Base-by-base conservation (phyloP, 768 basidiomycete genomes). In the Gloeophyllum trabeum region DNA sequence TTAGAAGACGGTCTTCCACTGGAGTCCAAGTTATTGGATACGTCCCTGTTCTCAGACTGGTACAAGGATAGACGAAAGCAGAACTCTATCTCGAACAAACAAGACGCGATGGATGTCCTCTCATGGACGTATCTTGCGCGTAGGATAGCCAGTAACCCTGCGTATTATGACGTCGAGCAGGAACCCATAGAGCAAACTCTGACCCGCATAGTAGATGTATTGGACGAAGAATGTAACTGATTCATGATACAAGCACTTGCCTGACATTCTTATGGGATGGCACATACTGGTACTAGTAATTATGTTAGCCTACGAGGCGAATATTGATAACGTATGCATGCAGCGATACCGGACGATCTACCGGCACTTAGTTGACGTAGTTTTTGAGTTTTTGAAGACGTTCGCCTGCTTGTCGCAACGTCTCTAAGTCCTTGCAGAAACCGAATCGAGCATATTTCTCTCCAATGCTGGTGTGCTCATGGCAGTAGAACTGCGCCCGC, bases 351-450 rank as follows among this genome's bases (percentile, higher is more conserved):
- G 26, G 38, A 39, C n/a, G n/a, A n/a, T n/a, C n/a, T 37, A 44
- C 30, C 42, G 20, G 36, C 36, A 37, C 10, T 6, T 51, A 53
- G 30, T 47, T 43, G 24, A 81, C 61, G 61, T 72, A 94, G 43
- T 87, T 74, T 54, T 73, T 76, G 49, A 99, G 64, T 19, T 64
- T 66, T 58, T 81, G 71, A 16, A 99, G 64, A n/a, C 89, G 75
- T 53, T 86, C 81, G 19, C 79, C 81, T n/a, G 96, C 96, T 18
- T 63, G 66, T 46, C 66, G 72, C 13, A 99, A 70, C 0, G 90
- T 94, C 32, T 87, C 88, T 16, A 79, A 48, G 53, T 98, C 94
- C 57, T 99, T 99, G 71, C 96, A 97, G 69, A 96, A 92, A 1
- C 92, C 83, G 57, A 98, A 97, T 43, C 90, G 76, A 18, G 75